Percentiles rank a stretch among this genome's conserved stretches.
phyloP scores from a whole-genome alignment of 225 moss, liverwort and hornwort species.

The Polytrichum commune region DNA sequence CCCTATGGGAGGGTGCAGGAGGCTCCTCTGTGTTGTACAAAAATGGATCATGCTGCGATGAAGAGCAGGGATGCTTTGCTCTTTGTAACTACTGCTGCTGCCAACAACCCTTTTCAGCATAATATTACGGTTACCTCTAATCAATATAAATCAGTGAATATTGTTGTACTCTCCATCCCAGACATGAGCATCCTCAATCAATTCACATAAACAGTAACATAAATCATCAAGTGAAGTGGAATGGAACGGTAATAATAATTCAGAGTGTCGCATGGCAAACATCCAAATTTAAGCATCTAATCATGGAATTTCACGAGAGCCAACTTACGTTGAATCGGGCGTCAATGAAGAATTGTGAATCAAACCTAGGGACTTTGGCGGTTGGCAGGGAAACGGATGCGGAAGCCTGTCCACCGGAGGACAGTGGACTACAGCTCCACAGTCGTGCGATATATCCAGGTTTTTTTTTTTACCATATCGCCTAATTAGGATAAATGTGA shows the following conservation, averaged over 20 bases:
- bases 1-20: conserved; percentile 47
- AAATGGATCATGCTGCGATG: conserved; percentile 47
- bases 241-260: too few relatives aligned
- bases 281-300: too few relatives aligned
- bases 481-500: too few relatives aligned
- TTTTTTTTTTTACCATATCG: conserved; percentile 16
- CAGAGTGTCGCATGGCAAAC: too few relatives aligned
- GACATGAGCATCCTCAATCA: too few relatives aligned
- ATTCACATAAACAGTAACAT: too few relatives aligned
- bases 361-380: conserved; percentile 2
- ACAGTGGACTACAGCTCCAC: conserved; percentile 98
- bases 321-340: too few relatives aligned
- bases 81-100: conserved; percentile 44
- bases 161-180: not conserved
- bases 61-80: conserved; percentile 55
- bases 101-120: conserved; percentile 12
- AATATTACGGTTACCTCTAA: too few relatives aligned
- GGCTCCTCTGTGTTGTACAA: conserved; percentile 28
- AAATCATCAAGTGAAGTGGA: too few relatives aligned
- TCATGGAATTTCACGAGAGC: too few relatives aligned
- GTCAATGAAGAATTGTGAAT: not conserved
- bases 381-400: conserved; percentile 92
- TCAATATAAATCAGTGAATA: not conserved
- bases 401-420: conserved; percentile 94
- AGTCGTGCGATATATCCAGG: conserved; percentile 94